Percentiles rank a stretch among this genome's conserved stretches.
Evolutionary conservation across 768 basidiomycete species (phyloP).

Genomic region (Suillus discolor): DNA sequence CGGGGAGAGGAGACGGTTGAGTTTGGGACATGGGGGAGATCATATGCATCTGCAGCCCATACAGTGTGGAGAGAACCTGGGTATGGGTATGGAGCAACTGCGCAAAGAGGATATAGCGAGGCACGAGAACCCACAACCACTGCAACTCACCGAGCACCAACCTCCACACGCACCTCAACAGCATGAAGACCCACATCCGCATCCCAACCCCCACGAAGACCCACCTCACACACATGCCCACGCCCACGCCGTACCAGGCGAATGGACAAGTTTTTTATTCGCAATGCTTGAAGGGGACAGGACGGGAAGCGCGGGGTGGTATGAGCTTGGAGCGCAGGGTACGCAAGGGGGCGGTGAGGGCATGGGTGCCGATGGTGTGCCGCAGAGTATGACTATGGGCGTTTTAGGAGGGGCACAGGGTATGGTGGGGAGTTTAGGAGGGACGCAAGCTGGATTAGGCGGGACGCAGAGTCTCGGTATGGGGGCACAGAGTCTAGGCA

Average conservation of each 20-base stretch:
- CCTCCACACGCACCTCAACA: not conserved
- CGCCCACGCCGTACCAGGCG: slow-evolving; percentile 16
- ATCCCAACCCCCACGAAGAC: slow-evolving; percentile 7
- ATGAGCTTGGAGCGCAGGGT: slow-evolving; percentile 27
- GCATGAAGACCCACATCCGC: not conserved
- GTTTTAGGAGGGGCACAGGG: not conserved
- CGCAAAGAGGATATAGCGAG: not conserved
- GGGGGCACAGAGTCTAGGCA: not conserved
- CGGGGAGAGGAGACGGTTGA: not conserved
- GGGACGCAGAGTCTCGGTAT: not conserved
- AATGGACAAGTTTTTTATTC: slow-evolving; percentile 36
- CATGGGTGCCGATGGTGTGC: not conserved
- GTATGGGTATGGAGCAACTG: not conserved
- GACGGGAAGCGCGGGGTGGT: slow-evolving; percentile 26
- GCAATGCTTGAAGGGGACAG: slow-evolving; percentile 37
- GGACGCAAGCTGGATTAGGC: not conserved
- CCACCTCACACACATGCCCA: not conserved
- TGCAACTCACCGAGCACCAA: not conserved
- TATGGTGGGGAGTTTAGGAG: not conserved
- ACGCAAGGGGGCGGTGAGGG: not conserved
- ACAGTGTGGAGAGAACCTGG: not conserved
- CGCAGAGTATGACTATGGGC: slow-evolving; percentile 1
- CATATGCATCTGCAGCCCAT: not conserved
- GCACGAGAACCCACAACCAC: not conserved
- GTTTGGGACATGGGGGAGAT: not conserved